phyloP scores from a whole-genome alignment of 2,329 filamentous ascomycete genomes.

The Phaeosphaeriaceae sp. region DNA sequence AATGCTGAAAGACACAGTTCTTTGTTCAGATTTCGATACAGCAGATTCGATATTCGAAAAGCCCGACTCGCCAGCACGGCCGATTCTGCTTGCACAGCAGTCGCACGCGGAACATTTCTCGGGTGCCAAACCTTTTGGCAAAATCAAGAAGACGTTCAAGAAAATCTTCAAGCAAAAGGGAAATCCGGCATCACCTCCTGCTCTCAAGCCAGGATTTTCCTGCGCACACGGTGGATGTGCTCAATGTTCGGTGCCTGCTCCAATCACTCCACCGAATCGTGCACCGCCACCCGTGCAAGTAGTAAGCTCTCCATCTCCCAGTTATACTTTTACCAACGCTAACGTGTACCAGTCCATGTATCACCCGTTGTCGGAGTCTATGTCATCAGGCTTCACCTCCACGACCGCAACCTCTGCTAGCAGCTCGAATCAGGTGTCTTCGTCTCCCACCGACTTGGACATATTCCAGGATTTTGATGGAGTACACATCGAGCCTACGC shows the following conservation, averaged over 20 bases:
- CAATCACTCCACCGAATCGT: not conserved
- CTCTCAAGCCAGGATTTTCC: not conserved
- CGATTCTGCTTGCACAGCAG: not conserved
- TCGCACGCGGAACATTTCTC: not conserved
- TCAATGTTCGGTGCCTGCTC: not conserved
- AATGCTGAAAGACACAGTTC: not conserved
- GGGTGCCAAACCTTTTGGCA: not conserved
- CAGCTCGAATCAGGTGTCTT: not conserved
- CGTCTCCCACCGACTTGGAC: not conserved
- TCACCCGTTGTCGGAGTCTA: not conserved
- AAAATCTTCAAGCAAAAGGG: not conserved
- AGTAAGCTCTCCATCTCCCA: not conserved
- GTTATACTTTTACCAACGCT: not conserved
- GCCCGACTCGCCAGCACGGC: not conserved
- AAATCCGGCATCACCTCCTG: not conserved
- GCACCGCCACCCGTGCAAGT: not conserved
- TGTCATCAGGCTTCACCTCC: not conserved
- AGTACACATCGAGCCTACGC: not conserved
- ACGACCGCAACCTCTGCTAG: not conserved
- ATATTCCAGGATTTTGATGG: not conserved
- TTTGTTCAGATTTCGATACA: not conserved
- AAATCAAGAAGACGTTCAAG: not conserved
- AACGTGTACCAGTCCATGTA: not conserved
- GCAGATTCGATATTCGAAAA: not conserved
- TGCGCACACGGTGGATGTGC: not conserved